Evolutionary conservation across 1,284 basidiomycete species (phyloP).

Genomic region (Porodaedalea pini): DNA sequence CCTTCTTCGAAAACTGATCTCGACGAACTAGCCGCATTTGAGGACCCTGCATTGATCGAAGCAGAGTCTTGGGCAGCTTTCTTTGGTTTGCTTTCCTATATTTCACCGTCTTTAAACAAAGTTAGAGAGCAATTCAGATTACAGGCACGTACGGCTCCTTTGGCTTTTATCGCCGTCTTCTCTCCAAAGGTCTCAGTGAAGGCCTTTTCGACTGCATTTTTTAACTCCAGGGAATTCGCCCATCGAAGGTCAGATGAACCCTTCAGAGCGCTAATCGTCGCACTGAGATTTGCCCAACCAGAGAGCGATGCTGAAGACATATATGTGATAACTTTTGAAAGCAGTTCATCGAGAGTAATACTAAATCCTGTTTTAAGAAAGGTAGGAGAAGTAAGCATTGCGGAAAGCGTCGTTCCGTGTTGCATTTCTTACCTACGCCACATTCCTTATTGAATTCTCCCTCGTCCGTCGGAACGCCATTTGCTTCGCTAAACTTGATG

Average conservation of each 20-base stretch:
- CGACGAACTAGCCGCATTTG: slow-evolving; percentile 40
- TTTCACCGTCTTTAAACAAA: background rate
- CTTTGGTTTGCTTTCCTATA: slow-evolving; percentile 41
- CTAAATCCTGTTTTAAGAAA: slow-evolving; percentile 73
- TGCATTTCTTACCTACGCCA: slow-evolving; percentile 75
- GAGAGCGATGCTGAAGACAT: slow-evolving; percentile 51
- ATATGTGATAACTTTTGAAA: slow-evolving; percentile 59
- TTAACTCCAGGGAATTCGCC: slow-evolving; percentile 88
- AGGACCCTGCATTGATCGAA: slow-evolving; percentile 20
- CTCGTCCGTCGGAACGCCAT: slow-evolving; percentile 62
- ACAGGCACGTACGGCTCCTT: slow-evolving; percentile 57
- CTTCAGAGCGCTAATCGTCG: slow-evolving; percentile 71
- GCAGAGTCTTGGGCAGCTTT: slow-evolving; percentile 38
- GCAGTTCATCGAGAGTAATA: slow-evolving; percentile 71
- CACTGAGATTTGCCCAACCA: slow-evolving; percentile 76
- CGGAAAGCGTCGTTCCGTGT: background rate
- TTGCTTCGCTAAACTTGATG: slow-evolving; percentile 69
- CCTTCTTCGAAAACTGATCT: slow-evolving; percentile 91
- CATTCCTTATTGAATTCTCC: slow-evolving; percentile 76
- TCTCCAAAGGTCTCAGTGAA: slow-evolving; percentile 79
- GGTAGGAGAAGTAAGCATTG: background rate
- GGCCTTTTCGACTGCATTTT: slow-evolving; percentile 78
- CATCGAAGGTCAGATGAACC: slow-evolving; percentile 72
- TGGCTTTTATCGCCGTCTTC: slow-evolving; percentile 67
- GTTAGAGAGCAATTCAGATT: background rate